Percentiles rank a stretch among this genome's conserved stretches.
These are phyloP conservation scores for Knoxia roxburghii DNA, from an alignment of 257 asterid genomes.

Conservation along the genomic window DNA sequence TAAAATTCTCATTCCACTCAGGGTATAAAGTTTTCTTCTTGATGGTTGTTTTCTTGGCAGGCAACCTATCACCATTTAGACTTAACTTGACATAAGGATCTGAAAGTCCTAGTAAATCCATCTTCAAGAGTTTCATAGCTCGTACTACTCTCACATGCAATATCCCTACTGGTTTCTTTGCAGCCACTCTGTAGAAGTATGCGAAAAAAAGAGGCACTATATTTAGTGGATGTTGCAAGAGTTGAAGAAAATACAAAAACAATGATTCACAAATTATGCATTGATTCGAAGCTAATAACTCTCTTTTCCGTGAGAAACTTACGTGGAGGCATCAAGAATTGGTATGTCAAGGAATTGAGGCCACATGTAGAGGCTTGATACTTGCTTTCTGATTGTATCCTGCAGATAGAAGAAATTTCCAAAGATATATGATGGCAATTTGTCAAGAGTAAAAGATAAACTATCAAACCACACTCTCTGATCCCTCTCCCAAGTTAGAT, in stretches of 20 bases:
- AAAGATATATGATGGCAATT: neutral
- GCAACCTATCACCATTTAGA: conserved; percentile 66
- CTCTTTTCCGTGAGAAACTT: conserved; percentile 23
- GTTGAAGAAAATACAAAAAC: neutral
- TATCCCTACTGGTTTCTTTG: conserved; percentile 80
- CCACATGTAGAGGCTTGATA: conserved; percentile 72
- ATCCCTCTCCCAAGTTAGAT: too few species aligned
- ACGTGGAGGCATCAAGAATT: conserved; percentile 74
- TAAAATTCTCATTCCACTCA: conserved; percentile 85
- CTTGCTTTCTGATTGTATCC: conserved; percentile 66
- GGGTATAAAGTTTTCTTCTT: conserved; percentile 81
- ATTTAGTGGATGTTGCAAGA: conserved; percentile 1
- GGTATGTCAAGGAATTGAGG: conserved; percentile 80
- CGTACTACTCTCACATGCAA: conserved; percentile 73
- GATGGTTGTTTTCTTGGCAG: conserved; percentile 61
- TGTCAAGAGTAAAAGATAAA: neutral
- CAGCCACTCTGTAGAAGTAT: conserved; percentile 41
- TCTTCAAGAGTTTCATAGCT: conserved; percentile 78
- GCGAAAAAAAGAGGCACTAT: neutral
- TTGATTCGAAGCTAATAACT: neutral
- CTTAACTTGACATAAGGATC: conserved; percentile 84
- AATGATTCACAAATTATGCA: conserved; percentile 2
- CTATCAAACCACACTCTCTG: too few species aligned
- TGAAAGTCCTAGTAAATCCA: conserved; percentile 78
- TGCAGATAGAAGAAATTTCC: conserved; percentile 21